Evolutionary conservation across 2,329 filamentous ascomycete species (phyloP).

Genomic region (Clonostachys rhizophaga): DNA sequence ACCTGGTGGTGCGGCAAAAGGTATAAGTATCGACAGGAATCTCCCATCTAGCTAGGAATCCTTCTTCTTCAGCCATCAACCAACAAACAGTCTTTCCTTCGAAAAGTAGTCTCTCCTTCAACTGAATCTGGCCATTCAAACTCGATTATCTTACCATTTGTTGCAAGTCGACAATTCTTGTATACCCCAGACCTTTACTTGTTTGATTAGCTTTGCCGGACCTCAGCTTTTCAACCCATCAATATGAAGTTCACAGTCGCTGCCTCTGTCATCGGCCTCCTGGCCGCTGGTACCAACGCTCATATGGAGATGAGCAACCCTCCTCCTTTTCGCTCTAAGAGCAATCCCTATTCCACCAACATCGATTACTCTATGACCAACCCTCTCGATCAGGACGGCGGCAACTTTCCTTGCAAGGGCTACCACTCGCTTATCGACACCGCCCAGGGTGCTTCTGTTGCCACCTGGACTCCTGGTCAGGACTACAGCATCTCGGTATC

Average conservation of each 20-base stretch:
- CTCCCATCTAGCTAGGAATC: too few species aligned
- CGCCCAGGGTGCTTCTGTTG: slow-evolving; percentile 42
- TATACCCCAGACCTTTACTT: too few species aligned
- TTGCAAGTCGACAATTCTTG: too few species aligned
- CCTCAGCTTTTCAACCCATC: background rate
- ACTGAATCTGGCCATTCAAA: too few species aligned
- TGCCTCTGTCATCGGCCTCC: slow-evolving; percentile 25
- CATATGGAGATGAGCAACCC: slow-evolving; percentile 50
- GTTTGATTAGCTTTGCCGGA: too few species aligned
- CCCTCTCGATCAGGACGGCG: slow-evolving; percentile 55
- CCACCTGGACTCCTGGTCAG: slow-evolving; percentile 53
- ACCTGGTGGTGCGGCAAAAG: too few species aligned
- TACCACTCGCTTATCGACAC: slow-evolving; percentile 37
- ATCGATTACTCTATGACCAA: slow-evolving; percentile 68
- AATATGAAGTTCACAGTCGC: slow-evolving; percentile 26
- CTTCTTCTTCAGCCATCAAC: too few species aligned
- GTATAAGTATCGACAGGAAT: too few species aligned
- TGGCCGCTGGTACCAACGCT: slow-evolving; percentile 29
- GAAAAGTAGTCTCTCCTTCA: too few species aligned
- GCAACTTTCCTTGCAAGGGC: slow-evolving; percentile 72
- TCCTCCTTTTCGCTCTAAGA: slow-evolving; percentile 42
- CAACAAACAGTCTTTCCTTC: too few species aligned
- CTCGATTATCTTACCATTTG: too few species aligned
- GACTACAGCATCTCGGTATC: slow-evolving; percentile 53
- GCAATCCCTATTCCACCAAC: slow-evolving; percentile 37